Evolutionary conservation across 2,329 filamentous ascomycete genomes (phyloP).

Genomic region (Colletotrichum abscissum): DNA sequence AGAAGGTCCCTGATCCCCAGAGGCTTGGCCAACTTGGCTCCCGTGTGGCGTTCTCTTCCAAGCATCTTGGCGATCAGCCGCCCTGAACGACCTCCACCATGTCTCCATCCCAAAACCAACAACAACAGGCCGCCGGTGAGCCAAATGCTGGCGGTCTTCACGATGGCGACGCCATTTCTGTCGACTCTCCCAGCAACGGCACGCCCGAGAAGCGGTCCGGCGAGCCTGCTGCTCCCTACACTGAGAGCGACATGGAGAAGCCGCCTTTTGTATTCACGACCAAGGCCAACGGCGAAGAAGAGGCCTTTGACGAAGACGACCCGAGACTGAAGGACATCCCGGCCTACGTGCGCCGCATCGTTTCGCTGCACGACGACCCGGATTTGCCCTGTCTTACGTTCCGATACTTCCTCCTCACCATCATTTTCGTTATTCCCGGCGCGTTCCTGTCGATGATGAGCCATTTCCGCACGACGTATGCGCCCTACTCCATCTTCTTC

Average conservation of each 20-base stretch:
- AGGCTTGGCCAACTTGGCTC: conserved; percentile 30
- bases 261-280: conserved; percentile 38
- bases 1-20: background rate
- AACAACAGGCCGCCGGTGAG: background rate
- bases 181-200: conserved; percentile 5
- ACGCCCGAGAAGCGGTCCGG: conserved; percentile 10
- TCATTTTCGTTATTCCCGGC: conserved; percentile 67
- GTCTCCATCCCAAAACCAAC: conserved; percentile 8
- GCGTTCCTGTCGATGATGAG: conserved; percentile 62
- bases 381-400: conserved; percentile 67
- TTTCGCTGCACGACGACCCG: conserved; percentile 51
- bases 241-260: conserved; percentile 38
- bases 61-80: conserved; percentile 28
- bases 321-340: conserved; percentile 65
- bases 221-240: conserved; percentile 32
- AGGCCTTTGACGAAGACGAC: conserved; percentile 55
- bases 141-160: background rate
- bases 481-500: conserved; percentile 43
- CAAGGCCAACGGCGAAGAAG: conserved; percentile 39
- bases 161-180: conserved; percentile 16
- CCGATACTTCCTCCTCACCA: conserved; percentile 67
- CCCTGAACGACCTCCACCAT: conserved; percentile 13
- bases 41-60: conserved; percentile 10
- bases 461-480: conserved; percentile 44
- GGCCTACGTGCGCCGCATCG: conserved; percentile 45